Percentiles rank a stretch among this genome's conserved stretches.
Conservation (phyloP, 352 stramenopile species). For the Phytophthora litchii region DNA sequence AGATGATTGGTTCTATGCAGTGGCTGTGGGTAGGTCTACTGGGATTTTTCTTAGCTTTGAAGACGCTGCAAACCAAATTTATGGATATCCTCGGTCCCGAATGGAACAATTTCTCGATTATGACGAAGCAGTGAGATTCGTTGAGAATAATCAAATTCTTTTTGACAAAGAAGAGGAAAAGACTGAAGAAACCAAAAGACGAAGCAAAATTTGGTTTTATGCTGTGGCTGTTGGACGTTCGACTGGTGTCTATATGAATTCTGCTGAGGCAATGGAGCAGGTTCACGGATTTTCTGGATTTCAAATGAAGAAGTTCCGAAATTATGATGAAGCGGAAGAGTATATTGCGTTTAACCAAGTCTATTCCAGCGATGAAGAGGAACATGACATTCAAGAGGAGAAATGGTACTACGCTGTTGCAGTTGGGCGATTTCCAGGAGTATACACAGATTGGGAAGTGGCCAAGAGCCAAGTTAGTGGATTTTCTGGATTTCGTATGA, state of each 20-base stretch:
- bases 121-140: slow-evolving; percentile 1
- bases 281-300: slow-evolving; percentile 16
- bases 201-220: slow-evolving; percentile 18
- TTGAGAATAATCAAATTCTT: slow-evolving; percentile 2
- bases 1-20: slow-evolving; percentile 19
- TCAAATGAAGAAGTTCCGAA: slow-evolving; percentile 19
- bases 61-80: slow-evolving; percentile 2
- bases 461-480: slow-evolving; percentile 52
- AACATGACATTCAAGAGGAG: slow-evolving; percentile 9
- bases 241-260: slow-evolving; percentile 47
- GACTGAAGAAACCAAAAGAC: neutral
- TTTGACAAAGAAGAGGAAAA: slow-evolving; percentile 1
- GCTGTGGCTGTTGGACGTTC: slow-evolving; percentile 45
- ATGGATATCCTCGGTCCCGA: neutral
- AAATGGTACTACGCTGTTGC: slow-evolving; percentile 55
- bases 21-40: slow-evolving; percentile 3
- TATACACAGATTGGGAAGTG: slow-evolving; percentile 52
- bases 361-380: slow-evolving; percentile 17
- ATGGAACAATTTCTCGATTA: slow-evolving; percentile 11
- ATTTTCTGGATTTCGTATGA: slow-evolving; percentile 53
- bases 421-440: slow-evolving; percentile 40
- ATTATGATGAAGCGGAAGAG: slow-evolving; percentile 16
- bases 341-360: slow-evolving; percentile 20
- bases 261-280: slow-evolving; percentile 11
- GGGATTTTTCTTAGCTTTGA: slow-evolving; percentile 7